Percentiles rank a stretch among this genome's conserved stretches.
phyloP scores from a whole-genome alignment of 352 stramenopile species.

The Pythium myriotylum region DNA sequence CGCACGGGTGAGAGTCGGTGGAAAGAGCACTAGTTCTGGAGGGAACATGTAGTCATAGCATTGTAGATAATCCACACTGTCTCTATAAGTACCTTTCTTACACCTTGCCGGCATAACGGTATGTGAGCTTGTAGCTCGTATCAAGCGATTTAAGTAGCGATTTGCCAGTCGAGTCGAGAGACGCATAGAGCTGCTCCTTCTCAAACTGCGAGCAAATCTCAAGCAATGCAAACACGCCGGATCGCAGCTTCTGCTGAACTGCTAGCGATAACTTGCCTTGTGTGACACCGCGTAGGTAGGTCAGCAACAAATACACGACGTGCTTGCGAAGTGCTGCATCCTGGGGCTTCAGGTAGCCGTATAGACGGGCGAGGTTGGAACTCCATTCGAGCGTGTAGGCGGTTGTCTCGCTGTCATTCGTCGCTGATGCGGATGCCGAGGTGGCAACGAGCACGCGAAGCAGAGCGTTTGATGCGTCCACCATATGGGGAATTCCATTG shows the following conservation, averaged over 20 bases:
- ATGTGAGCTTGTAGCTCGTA: slow-evolving; percentile 83
- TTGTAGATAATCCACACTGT: slow-evolving; percentile 9
- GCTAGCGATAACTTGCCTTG: slow-evolving; percentile 56
- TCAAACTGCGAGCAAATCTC: slow-evolving; percentile 86
- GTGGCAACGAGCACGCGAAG: slow-evolving; percentile 54
- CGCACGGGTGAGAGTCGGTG: slow-evolving; percentile 73
- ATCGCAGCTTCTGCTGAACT: slow-evolving; percentile 71
- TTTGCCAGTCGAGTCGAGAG: slow-evolving; percentile 81
- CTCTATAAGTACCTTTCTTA: slow-evolving; percentile 29
- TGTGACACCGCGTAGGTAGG: slow-evolving; percentile 65
- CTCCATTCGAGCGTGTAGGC: slow-evolving; percentile 53
- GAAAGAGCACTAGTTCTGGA: slow-evolving; percentile 20
- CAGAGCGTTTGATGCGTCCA: slow-evolving; percentile 69
- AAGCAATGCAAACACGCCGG: slow-evolving; percentile 75
- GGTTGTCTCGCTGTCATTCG: slow-evolving; percentile 1
- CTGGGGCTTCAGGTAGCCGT: slow-evolving; percentile 87
- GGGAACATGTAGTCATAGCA: too few species aligned
- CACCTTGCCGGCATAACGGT: slow-evolving; percentile 87
- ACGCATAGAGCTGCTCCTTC: slow-evolving; percentile 85
- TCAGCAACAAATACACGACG: slow-evolving; percentile 80
- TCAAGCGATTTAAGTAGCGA: slow-evolving; percentile 86
- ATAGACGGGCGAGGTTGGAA: slow-evolving; percentile 84
- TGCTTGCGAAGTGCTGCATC: slow-evolving; percentile 80
- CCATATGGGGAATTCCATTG: slow-evolving; percentile 62
- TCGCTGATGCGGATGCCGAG: neutral